Evolutionary conservation across 305 asterid species (phyloP).

Genomic region (Fraxinus sp.): DNA sequence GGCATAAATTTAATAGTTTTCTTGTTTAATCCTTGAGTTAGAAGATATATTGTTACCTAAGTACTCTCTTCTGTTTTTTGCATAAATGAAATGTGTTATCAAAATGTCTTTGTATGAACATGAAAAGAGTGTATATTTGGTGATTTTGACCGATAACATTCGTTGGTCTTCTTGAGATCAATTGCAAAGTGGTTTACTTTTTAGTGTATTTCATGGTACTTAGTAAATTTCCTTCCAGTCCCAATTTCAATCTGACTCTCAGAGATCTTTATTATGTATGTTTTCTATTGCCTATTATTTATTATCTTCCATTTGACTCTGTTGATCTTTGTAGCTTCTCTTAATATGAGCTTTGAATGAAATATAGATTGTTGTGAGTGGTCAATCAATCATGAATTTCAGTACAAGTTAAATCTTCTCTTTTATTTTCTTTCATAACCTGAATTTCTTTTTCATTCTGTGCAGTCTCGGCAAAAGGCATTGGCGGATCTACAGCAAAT

Average conservation of each 20-base stretch:
- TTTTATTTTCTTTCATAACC: neutral
- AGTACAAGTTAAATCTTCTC: neutral
- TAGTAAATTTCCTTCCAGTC: neutral
- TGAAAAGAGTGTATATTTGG: neutral
- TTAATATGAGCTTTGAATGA: neutral
- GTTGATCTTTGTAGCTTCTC: neutral
- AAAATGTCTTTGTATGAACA: neutral
- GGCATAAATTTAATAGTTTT: neutral
- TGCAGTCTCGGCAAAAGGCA: conserved; percentile 94
- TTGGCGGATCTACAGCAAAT: conserved; percentile 72
- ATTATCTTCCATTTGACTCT: neutral
- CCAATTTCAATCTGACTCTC: neutral
- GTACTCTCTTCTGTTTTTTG: neutral
- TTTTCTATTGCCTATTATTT: neutral
- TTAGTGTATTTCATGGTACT: neutral
- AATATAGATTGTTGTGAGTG: neutral
- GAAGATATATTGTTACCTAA: neutral
- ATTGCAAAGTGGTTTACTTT: neutral
- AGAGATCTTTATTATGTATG: neutral
- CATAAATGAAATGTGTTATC: neutral
- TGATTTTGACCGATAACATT: neutral
- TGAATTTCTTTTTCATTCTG: conserved; percentile 19
- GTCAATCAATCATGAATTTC: neutral
- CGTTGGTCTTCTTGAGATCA: neutral
- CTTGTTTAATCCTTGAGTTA: neutral